Base-by-base conservation (phyloP, 805 yeast genomes). In the Yamadazyma phyllophila region DNA sequence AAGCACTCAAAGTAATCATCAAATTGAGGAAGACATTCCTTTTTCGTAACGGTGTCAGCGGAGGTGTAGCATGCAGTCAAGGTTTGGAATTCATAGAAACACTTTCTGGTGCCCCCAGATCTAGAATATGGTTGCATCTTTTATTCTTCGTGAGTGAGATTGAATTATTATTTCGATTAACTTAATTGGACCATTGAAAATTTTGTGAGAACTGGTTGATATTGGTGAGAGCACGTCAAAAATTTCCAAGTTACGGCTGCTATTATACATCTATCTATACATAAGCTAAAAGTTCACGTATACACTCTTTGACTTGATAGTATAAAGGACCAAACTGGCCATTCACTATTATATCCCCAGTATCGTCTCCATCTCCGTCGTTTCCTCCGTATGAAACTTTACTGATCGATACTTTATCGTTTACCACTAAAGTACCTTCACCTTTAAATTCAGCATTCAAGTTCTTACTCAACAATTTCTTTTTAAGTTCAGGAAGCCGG, bases 341-440 rank as follows among this genome's bases (percentile, higher is more conserved):
- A 55, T 92, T 96, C 11, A 94, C 82, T 4, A 85, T 69, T n/a
- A 92, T 77, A 56, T 85, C 85, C 36, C 97, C 96, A 39, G 88
- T 89, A 36, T 78, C 83, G 17, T 71, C 76, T 24, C 66, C 63
- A 42, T 67, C 72, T 24, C 20, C 32, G 43, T 67, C 72, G 7
- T 54, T 48, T 15, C 61, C 59, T 29, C 70, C 63, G 47, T 66
- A 62, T 1, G 72, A 59, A 2, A 86, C 73, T 60, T 92, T 92
- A 44, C 88, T 71, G 7, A 94, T 81, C 1, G 88, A 83, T 13
- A 94, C 78, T 43, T 71, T 71, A 45, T 85, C 85, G 58, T 91
- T 91, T 36, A 95, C 85, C 11, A 91, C 96, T 33, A 94, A 69
- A 0, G 90, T 82, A 61, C 98, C 98, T 62, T 90, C 97, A 44